Evolutionary conservation across 495 filamentous ascomycete genomes (phyloP).

Genomic region (Aspergillus affinis): DNA sequence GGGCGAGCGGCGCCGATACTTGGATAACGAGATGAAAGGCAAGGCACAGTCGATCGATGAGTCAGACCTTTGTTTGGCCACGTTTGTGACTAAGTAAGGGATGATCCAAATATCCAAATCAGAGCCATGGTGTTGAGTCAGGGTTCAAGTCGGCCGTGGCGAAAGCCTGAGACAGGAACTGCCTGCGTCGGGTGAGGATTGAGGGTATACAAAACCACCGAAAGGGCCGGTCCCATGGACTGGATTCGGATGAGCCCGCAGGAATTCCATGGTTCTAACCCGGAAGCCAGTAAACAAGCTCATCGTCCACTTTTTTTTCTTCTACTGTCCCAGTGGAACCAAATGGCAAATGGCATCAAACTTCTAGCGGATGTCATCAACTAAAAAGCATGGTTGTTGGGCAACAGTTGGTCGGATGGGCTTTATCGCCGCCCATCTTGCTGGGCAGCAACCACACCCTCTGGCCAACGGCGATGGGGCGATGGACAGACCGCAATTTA

Average conservation of each 20-base stretch:
- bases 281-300: slow-evolving; percentile 1
- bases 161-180: not conserved
- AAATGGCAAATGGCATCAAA: slow-evolving; percentile 9
- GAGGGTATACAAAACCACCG: too few relatives aligned
- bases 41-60: not conserved
- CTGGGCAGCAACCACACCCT: slow-evolving; percentile 42
- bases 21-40: not conserved
- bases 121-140: not conserved
- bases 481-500: slow-evolving; percentile 43
- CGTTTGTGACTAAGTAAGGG: not conserved
- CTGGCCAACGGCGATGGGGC: slow-evolving; percentile 14
- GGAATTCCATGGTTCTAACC: slow-evolving; percentile 6
- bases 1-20: not conserved
- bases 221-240: slow-evolving; percentile 12
- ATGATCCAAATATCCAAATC: not conserved
- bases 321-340: slow-evolving; percentile 11
- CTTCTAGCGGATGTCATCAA: slow-evolving; percentile 6
- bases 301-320: slow-evolving; percentile 9
- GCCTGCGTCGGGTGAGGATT: not conserved
- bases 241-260: slow-evolving; percentile 10
- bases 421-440: slow-evolving; percentile 37
- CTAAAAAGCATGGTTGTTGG: slow-evolving; percentile 27
- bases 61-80: not conserved
- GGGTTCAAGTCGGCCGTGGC: too few relatives aligned
- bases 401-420: slow-evolving; percentile 35